These are phyloP conservation scores for Larix kaempferi DNA, from an alignment of 75 land plant genomes.

Conservation along the genomic window DNA sequence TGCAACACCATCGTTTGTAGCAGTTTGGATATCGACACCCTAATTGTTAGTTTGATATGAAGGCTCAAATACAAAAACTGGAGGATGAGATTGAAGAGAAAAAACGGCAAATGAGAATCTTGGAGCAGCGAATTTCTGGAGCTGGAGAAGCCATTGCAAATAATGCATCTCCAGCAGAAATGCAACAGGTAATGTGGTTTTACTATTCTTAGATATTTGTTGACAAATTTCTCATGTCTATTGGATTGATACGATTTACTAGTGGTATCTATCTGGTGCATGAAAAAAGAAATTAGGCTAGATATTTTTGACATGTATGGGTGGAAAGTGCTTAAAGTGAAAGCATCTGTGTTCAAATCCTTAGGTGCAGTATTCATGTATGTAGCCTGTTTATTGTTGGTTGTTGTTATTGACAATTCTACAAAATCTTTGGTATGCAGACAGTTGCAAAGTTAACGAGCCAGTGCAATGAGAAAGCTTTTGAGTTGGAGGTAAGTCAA, in stretches of 20 bases:
- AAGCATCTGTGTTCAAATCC: too few species aligned
- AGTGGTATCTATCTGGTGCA: too few species aligned
- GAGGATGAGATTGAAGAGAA: constrained; percentile 90
- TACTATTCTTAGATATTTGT: too few species aligned
- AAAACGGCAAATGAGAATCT: constrained; percentile 62
- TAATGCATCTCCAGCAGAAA: constrained; percentile 60
- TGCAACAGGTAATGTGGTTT: constrained; percentile 71
- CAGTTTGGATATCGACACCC: background rate
- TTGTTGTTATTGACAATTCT: background rate
- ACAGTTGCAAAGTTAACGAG: constrained; percentile 67
- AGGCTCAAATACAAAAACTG: constrained; percentile 70
- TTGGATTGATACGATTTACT: too few species aligned
- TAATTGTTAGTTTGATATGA: constrained; percentile 2
- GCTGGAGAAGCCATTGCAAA: constrained; percentile 52
- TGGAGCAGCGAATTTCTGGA: constrained; percentile 79
- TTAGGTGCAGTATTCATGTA: too few species aligned
- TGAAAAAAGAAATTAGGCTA: too few species aligned
- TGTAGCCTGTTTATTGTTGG: too few species aligned
- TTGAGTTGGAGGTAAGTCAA: constrained; percentile 88
- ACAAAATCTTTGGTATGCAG: constrained; percentile 37
- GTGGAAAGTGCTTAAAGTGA: too few species aligned
- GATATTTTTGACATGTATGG: too few species aligned
- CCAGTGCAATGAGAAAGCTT: constrained; percentile 88
- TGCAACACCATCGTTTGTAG: background rate
- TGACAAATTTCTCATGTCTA: too few species aligned